phyloP scores from a whole-genome alignment of 345 rosid species.

The Populus alba region DNA sequence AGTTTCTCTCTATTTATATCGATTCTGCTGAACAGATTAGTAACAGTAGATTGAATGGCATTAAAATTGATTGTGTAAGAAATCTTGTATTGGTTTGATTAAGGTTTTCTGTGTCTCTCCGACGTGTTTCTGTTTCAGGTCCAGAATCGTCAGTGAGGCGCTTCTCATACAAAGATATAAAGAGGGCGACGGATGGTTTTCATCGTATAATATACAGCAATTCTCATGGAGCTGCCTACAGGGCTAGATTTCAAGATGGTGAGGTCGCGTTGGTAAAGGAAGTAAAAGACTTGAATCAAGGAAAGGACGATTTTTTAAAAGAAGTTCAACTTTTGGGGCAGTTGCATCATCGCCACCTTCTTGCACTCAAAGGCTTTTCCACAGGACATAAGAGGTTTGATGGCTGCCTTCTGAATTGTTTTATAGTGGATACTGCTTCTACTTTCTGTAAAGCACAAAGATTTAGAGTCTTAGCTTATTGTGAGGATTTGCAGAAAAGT shows the following conservation, averaged over 20 bases:
- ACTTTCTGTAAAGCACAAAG: neutral
- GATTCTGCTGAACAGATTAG: neutral
- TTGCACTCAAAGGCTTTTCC: slow-evolving; percentile 78
- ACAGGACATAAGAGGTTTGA: slow-evolving; percentile 61
- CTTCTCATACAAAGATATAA: slow-evolving; percentile 62
- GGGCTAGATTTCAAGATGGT: slow-evolving; percentile 68
- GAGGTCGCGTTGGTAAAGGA: slow-evolving; percentile 70
- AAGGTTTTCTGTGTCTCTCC: neutral
- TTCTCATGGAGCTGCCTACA: slow-evolving; percentile 63
- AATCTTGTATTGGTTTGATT: neutral
- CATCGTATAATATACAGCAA: slow-evolving; percentile 56
- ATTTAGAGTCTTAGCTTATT: neutral
- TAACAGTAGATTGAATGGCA: too few relatives aligned
- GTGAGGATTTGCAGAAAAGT: neutral
- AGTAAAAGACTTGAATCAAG: slow-evolving; percentile 46
- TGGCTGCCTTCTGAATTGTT: neutral
- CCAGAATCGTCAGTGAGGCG: slow-evolving; percentile 51
- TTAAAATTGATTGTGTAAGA: neutral
- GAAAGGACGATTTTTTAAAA: slow-evolving; percentile 50
- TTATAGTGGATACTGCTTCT: neutral
- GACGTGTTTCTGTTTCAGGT: slow-evolving; percentile 36
- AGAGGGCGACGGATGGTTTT: slow-evolving; percentile 74
- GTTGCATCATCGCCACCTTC: slow-evolving; percentile 91
- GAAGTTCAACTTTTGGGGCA: slow-evolving; percentile 75
- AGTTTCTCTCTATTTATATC: too few relatives aligned